Conservation (phyloP, 2,329 filamentous ascomycete genomes). For the Rutstroemia sydowiana region DNA sequence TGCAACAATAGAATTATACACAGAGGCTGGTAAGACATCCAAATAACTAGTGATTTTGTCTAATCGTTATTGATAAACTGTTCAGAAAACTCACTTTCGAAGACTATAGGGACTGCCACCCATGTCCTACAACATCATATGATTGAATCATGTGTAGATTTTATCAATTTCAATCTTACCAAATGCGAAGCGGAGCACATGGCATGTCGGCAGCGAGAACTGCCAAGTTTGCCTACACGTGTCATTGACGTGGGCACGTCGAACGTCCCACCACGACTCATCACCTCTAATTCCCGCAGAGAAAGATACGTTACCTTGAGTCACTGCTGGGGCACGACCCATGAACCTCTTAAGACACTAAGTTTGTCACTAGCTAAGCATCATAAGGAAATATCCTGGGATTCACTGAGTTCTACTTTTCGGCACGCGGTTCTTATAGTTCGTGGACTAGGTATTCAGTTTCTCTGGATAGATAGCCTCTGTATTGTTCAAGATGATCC, state of each 20-base stretch:
- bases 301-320: not conserved
- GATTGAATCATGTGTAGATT: no score
- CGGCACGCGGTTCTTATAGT: not conserved
- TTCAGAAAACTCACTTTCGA: no score
- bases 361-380: not conserved
- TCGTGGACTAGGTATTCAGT: not conserved
- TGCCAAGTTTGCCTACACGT: not conserved
- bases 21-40: no score
- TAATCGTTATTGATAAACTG: no score
- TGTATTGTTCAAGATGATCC: slow-evolving; percentile 1
- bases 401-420: not conserved
- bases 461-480: not conserved
- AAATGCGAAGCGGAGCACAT: no score
- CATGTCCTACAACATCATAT: no score
- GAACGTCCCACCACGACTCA: not conserved
- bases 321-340: not conserved
- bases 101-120: no score
- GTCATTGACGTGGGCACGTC: not conserved
- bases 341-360: no score
- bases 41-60: no score
- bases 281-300: not conserved
- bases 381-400: not conserved
- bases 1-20: no score
- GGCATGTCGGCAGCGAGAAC: no score
- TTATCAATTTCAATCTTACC: no score